A percentile compares a stretch with the other conserved stretches of the same genome.
phyloP scores from a whole-genome alignment of 192 early-diverging fungal genomes.

The Rhizoclosmatium globosum region DNA sequence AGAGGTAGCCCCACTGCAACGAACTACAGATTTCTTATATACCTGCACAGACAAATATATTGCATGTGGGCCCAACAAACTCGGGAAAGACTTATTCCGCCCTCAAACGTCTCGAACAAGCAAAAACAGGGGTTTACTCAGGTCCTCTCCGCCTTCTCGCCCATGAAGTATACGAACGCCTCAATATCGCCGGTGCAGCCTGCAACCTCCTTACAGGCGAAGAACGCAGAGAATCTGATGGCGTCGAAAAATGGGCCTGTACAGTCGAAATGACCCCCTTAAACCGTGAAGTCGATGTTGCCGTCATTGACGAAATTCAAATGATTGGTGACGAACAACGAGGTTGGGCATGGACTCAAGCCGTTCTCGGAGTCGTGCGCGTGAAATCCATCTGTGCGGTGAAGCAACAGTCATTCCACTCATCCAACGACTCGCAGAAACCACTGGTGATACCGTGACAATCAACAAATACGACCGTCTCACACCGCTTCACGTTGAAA shows the following conservation, averaged over 20 bases:
- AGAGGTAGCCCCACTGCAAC: constrained; percentile 23
- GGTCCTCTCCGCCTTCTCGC: constrained; percentile 93
- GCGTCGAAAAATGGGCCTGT: constrained; percentile 65
- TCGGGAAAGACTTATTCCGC: constrained; percentile 96
- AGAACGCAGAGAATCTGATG: constrained; percentile 71
- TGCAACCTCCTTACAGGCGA: constrained; percentile 94
- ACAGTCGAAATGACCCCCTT: constrained; percentile 90
- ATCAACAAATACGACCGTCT: constrained; percentile 81
- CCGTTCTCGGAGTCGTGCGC: constrained; percentile 80
- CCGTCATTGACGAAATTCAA: constrained; percentile 97
- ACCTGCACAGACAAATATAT: constrained; percentile 75
- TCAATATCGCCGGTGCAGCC: constrained; percentile 77
- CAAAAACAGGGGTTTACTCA: constrained; percentile 79
- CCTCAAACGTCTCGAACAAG: constrained; percentile 71
- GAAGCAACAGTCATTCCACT: constrained; percentile 87
- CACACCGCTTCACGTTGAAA: constrained; percentile 66
- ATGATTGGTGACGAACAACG: constrained; percentile 87
- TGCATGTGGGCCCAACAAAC: constrained; percentile 98
- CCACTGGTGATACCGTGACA: constrained; percentile 80
- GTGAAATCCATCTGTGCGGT: constrained; percentile 93
- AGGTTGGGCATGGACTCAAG: constrained; percentile 97
- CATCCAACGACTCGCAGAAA: constrained; percentile 74
- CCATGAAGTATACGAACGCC: constrained; percentile 89
- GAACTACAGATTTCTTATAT: not conserved
- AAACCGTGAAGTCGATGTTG: constrained; percentile 69